Base-by-base conservation (phyloP, 2,329 filamentous ascomycete genomes). In the Penicillium sp. region DNA sequence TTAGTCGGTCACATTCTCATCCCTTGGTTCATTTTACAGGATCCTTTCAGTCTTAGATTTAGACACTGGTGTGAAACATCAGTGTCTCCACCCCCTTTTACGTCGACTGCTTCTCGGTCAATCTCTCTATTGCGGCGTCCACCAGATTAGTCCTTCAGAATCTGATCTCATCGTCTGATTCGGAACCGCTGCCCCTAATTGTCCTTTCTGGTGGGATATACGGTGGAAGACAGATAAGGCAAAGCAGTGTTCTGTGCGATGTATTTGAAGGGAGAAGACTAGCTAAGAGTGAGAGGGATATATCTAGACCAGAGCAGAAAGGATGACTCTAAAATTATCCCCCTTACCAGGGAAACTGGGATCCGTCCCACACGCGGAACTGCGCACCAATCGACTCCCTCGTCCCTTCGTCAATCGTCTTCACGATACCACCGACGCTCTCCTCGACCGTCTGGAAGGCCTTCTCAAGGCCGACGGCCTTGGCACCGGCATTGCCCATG, bases 391-490 rank as follows among this genome's bases (percentile, higher is more conserved):
- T 9, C 13, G 42, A 33, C 31, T 34, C 42, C 31, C 29, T 33
- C 7, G 42, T 44, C 13, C 29, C 29, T 15, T 33, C 41, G 45
- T 59, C 55, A 33, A 60, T 59, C 19, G 57, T 24, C 17, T 55
- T 53, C 19, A 59, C 38, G n/a, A 61, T 12, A 6, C 56, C 57
- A 4, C 38, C 35, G 5, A 50, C 52, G 41, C 53, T 59, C 6
- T 63, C 56, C 6, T 62, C 56, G 12, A 62, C 26, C 6, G 57
- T 60, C 17, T 58, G 39, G 9, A 34, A 15, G 2, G 59, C 59
- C 32, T 57, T 52, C 22, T 56, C 55, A 1, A 58, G 12, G 0
- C 59, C 60, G 12, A 59, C 35, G 2, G 5, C 7, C 4, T 24
- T 37, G 4, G 59, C 60, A 3, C 45, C 57, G 4, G 31, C 21